Evolutionary conservation across 176 grass and related monocot species (phyloP).

Genomic region (Pharus latifolius): DNA sequence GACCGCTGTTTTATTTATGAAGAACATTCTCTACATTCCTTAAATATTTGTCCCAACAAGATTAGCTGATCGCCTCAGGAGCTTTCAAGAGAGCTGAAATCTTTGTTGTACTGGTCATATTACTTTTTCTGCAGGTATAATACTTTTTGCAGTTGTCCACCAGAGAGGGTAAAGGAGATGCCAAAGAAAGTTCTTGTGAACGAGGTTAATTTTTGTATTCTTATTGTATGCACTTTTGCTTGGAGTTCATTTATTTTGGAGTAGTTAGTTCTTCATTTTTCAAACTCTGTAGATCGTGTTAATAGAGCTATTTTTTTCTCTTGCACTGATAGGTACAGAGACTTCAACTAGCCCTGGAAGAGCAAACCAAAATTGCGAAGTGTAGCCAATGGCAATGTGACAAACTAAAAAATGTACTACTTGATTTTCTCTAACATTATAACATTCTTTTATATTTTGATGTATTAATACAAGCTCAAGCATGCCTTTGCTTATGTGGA

Average conservation of each 20-base stretch:
- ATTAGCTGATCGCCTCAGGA: neutral
- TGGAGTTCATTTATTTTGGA: conserved; percentile 14
- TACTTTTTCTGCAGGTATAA: conserved; percentile 34
- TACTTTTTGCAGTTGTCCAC: conserved; percentile 55
- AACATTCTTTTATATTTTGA: neutral
- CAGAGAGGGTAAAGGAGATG: conserved; percentile 52
- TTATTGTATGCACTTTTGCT: neutral
- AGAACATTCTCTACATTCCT: neutral
- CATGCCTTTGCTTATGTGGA: neutral
- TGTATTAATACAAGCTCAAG: neutral
- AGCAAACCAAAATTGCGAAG: conserved; percentile 52
- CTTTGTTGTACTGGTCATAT: conserved; percentile 3
- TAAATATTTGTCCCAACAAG: too few species aligned
- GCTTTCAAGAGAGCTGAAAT: conserved; percentile 2
- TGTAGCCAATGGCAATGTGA: conserved; percentile 47
- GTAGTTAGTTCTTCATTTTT: neutral
- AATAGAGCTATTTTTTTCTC: neutral
- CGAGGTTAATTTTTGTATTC: conserved; percentile 25
- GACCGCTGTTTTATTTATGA: neutral
- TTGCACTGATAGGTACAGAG: conserved; percentile 48
- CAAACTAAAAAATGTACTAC: conserved; percentile 52
- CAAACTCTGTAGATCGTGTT: too few species aligned
- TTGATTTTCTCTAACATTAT: neutral
- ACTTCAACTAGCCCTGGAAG: conserved; percentile 54
- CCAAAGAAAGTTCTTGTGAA: conserved; percentile 43